A percentile compares a stretch with the other conserved stretches of the same genome.
Conservation (phyloP, 1,284 basidiomycete genomes). For the Amylostereum areolatum region DNA sequence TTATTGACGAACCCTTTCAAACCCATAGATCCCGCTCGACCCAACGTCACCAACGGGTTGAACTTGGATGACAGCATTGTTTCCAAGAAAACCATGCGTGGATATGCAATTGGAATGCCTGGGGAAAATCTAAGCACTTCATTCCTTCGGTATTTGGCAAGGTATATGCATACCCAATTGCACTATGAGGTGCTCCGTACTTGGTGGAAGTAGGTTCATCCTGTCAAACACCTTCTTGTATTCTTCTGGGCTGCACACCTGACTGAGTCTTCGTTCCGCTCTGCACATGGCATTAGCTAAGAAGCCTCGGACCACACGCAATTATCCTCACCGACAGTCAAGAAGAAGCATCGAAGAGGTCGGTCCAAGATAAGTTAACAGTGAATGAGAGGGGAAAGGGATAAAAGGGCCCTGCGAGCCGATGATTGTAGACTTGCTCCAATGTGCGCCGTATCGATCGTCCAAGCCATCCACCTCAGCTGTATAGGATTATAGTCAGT, state of each 20-base stretch:
- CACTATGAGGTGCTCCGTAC: slow-evolving; percentile 77
- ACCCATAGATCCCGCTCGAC: slow-evolving; percentile 55
- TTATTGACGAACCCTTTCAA: slow-evolving; percentile 83
- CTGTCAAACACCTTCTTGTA: slow-evolving; percentile 73
- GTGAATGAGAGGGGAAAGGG: slow-evolving; percentile 76
- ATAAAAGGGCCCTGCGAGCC: slow-evolving; percentile 76
- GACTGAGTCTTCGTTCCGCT: slow-evolving; percentile 79
- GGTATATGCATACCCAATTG: slow-evolving; percentile 52
- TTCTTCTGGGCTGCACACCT: slow-evolving; percentile 68
- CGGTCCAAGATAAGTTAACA: slow-evolving; percentile 70
- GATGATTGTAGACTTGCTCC: slow-evolving; percentile 68
- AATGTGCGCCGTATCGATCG: slow-evolving; percentile 51
- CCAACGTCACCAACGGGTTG: slow-evolving; percentile 77
- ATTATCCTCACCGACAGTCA: slow-evolving; percentile 67
- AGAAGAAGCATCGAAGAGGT: slow-evolving; percentile 68
- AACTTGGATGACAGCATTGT: slow-evolving; percentile 71
- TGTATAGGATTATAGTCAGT: slow-evolving; percentile 18
- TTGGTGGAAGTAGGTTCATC: slow-evolving; percentile 48
- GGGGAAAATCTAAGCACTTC: not conserved
- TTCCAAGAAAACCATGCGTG: slow-evolving; percentile 88
- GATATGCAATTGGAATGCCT: slow-evolving; percentile 83
- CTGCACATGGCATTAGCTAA: slow-evolving; percentile 29
- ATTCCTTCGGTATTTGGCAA: not conserved
- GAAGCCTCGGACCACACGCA: not conserved
- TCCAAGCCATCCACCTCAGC: slow-evolving; percentile 72